Evolutionary conservation across 2,329 filamentous ascomycete species (phyloP), one percentile per base, ranked within the genome.

Genomic region (Colletotrichum tamarilloi): DNA sequence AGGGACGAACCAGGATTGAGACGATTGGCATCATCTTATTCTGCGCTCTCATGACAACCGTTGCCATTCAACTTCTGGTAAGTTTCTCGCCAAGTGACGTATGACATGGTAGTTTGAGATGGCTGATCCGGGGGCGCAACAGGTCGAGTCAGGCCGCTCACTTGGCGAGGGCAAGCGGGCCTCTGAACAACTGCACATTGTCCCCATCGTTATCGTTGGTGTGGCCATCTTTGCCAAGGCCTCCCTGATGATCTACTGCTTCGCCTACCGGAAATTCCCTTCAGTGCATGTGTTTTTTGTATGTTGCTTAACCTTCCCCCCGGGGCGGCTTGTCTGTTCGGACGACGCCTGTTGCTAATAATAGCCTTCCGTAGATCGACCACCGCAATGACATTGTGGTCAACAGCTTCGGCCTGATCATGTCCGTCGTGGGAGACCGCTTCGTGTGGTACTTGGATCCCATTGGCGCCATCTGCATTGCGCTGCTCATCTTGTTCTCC

Each of bases 21-120:
- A 91, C 90, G 2, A 86, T 92, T 71, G 90, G 90, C 32, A 90
- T 92, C 74, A 90, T 92, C 76, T 86, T 92, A 58, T 92, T 92
- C 80, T 91, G 90, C 75, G 89, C 90, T 56, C 83, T 92, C 72
- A 92, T 92, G 89, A 91, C 90, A 2, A 92, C 90, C 0, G 90
- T 92, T 4, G 89, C 91, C 60, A 89, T 92, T 32, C 88, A 92
- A 77, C 82, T 92, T 32, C 87, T 91, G 60, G 87, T 88, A 80
- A 80, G 86, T 16, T 38, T 80, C 56, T 49, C 7, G 57, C 57
- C 68, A 42, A 62, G 68, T 74, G 38, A 49, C 53, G 68, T 68
- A 55, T 75, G 53, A 56, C 71, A 58, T 56, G 38, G 67, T 38
- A 46, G 67, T 72, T 72, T 67, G 60, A 65, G 53, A 59, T 68